Evolutionary conservation across 2,329 filamentous ascomycete species (phyloP).

Genomic region (Lasiodiplodia sp.): DNA sequence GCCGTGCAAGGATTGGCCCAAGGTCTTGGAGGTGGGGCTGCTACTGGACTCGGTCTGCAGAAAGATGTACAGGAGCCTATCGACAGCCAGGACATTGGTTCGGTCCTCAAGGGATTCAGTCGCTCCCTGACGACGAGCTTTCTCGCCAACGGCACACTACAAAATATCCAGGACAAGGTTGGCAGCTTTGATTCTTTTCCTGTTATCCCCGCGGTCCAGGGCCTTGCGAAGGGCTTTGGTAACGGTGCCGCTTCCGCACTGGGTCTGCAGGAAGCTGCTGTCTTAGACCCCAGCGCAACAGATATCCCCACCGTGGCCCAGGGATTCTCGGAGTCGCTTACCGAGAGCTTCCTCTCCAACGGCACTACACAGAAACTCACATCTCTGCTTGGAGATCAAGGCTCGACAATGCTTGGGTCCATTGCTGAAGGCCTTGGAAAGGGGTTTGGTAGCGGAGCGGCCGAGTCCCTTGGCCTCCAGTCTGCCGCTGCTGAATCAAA

Average conservation of each 20-base stretch:
- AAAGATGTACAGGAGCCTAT: slow-evolving; percentile 10
- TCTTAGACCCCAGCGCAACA: not conserved
- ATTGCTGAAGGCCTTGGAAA: slow-evolving; percentile 16
- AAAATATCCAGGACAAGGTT: slow-evolving; percentile 6
- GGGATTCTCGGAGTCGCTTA: slow-evolving; percentile 10
- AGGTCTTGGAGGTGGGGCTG: slow-evolving; percentile 10
- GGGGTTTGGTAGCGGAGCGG: slow-evolving; percentile 10
- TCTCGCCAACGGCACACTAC: slow-evolving; percentile 14
- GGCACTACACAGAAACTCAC: slow-evolving; percentile 3
- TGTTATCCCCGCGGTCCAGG: slow-evolving; percentile 5
- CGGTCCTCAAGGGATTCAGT: slow-evolving; percentile 16
- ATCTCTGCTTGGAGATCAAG: not conserved
- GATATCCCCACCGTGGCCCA: slow-evolving; percentile 16
- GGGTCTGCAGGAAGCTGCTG: slow-evolving; percentile 3
- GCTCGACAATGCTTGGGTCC: slow-evolving; percentile 7
- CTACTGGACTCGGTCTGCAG: slow-evolving; percentile 17
- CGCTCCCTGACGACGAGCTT: slow-evolving; percentile 19
- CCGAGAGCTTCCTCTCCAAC: slow-evolving; percentile 18
- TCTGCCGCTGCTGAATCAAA: not conserved
- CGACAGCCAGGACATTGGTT: slow-evolving; percentile 3
- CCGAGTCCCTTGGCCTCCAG: not conserved
- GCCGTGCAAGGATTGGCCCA: not conserved
- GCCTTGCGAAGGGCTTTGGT: slow-evolving; percentile 18
- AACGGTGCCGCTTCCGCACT: slow-evolving; percentile 11
- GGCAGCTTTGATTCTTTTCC: not conserved